These are phyloP conservation scores for Dovyalis caffra DNA, from an alignment of 345 rosid genomes.

Conservation along the genomic window DNA sequence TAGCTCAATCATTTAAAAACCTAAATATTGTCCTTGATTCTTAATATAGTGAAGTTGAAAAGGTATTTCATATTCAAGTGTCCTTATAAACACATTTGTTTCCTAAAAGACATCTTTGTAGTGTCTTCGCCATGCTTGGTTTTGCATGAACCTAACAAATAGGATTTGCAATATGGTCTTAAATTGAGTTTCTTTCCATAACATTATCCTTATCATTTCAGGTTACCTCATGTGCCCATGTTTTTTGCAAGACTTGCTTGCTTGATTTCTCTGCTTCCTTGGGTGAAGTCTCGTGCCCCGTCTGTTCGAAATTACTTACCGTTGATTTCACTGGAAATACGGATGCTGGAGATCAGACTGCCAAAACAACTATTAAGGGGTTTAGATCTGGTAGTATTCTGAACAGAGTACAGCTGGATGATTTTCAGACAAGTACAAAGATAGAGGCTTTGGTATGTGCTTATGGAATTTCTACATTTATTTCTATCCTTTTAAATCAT, in stretches of 20 bases:
- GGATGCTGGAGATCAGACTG: slow-evolving; percentile 43
- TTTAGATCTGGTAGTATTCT: slow-evolving; percentile 80
- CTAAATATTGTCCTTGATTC: background rate
- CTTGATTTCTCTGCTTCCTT: slow-evolving; percentile 59
- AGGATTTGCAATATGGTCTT: background rate
- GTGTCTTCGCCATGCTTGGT: background rate
- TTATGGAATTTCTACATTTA: slow-evolving; percentile 6
- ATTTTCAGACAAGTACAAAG: slow-evolving; percentile 97
- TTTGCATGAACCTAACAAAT: background rate
- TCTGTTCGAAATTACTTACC: slow-evolving; percentile 69
- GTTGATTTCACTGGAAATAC: slow-evolving; percentile 67
- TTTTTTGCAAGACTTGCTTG: slow-evolving; percentile 89
- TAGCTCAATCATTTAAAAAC: background rate
- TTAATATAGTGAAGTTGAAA: background rate
- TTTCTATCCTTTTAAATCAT: background rate
- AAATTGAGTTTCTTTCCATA: background rate
- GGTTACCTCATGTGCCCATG: slow-evolving; percentile 81
- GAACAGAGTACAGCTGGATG: slow-evolving; percentile 69
- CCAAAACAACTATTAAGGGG: slow-evolving; percentile 66
- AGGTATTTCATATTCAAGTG: background rate
- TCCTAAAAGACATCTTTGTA: too few relatives aligned
- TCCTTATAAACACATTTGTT: background rate
- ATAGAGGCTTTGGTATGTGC: slow-evolving; percentile 90
- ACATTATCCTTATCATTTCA: slow-evolving; percentile 27
- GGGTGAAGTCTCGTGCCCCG: slow-evolving; percentile 74